These are phyloP conservation scores for Dendrothele bispora DNA, from an alignment of 768 basidiomycete genomes.

Conservation along the genomic window DNA sequence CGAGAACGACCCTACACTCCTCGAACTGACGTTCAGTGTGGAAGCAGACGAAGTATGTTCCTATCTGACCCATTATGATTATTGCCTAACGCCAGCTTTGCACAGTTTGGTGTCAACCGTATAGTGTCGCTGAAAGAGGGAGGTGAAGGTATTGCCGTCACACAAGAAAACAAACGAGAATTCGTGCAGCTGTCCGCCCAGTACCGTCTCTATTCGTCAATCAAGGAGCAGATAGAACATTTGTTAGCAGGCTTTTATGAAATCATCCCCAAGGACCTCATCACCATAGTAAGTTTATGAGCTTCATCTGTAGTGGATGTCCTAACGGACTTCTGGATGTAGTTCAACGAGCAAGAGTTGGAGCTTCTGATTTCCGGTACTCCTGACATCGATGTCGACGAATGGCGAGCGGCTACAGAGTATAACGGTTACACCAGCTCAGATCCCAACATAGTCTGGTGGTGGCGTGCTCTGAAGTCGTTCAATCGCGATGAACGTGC, in stretches of 20 bases:
- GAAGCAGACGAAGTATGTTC: constrained; percentile 87
- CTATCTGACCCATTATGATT: not conserved
- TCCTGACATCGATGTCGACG: constrained; percentile 98
- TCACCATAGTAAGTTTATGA: constrained; percentile 82
- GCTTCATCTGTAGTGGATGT: constrained; percentile 2
- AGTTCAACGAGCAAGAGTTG: constrained; percentile 95
- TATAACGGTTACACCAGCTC: constrained; percentile 86
- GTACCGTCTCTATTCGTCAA: constrained; percentile 89
- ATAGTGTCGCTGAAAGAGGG: constrained; percentile 85
- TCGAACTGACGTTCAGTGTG: constrained; percentile 92
- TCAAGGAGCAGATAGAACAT: constrained; percentile 93
- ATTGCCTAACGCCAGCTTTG: constrained; percentile 9
- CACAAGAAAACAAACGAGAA: constrained; percentile 95
- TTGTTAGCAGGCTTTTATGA: constrained; percentile 93
- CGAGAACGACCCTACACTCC: constrained; percentile 86
- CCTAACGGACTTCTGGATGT: constrained; percentile 10
- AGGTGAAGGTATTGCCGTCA: constrained; percentile 84
- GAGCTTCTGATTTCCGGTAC: constrained; percentile 95
- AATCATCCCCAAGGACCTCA: constrained; percentile 94
- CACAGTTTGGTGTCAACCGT: constrained; percentile 86
- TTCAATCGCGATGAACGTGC: constrained; percentile 97
- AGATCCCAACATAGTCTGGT: constrained; percentile 97
- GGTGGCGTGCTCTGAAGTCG: constrained; percentile 98
- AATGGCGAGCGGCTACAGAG: constrained; percentile 91
- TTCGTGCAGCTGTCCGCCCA: constrained; percentile 96